Base-by-base conservation (phyloP, 208 protist species). In the Leptomonas seymouri region DNA sequence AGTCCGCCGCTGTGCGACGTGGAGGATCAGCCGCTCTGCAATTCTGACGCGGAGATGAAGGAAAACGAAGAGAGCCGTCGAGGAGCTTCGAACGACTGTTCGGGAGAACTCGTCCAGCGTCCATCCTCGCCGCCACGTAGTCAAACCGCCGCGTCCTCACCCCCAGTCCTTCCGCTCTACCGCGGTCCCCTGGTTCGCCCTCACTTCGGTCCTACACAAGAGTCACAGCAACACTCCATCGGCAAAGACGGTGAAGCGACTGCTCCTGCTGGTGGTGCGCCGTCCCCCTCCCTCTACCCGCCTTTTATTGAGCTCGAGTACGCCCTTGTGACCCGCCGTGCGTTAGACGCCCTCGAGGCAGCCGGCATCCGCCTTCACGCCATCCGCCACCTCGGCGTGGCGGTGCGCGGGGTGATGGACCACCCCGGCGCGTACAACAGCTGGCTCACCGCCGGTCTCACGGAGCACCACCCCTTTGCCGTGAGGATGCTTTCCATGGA, bases 341-440 rank as follows among this genome's bases (percentile, higher is more conserved):
- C 85, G 28, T 58, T 82, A 45, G 89, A 97, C 68, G 87, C 78
- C 36, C 76, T 94, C 16, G 80, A 86, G 64, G 70, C 77, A n/a
- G 86, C 88, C 8, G 92, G 92, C 4, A 65, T 97, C 14, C 84
- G 64, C n/a, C 63, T 89, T 21, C 20, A 48, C 2, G 73, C 74
- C 39, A 15, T 97, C 5, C 79, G 76, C 16, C 50, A 67, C 15
- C 78, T 84, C 51, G 85, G 89, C 23, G 83, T 91, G 31, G 70
- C 76, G 30, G 92, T 97, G 44, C 65, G 71, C 11, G 92, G 92
- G 3, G 82, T 97, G 31, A 65, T 94, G 66, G 89, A 97, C 69
- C 92, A 97, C 75, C 89, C 92, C 6, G 92, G 89, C 11, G 88
- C 71, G 15, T 95, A 90, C 80, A 90, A 97, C 81, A 92, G 59